A percentile compares a stretch with the other conserved stretches of the same genome.
These are phyloP conservation scores for Oemleria cerasiformis DNA, from an alignment of 306 rosid species.

Conservation along the genomic window DNA sequence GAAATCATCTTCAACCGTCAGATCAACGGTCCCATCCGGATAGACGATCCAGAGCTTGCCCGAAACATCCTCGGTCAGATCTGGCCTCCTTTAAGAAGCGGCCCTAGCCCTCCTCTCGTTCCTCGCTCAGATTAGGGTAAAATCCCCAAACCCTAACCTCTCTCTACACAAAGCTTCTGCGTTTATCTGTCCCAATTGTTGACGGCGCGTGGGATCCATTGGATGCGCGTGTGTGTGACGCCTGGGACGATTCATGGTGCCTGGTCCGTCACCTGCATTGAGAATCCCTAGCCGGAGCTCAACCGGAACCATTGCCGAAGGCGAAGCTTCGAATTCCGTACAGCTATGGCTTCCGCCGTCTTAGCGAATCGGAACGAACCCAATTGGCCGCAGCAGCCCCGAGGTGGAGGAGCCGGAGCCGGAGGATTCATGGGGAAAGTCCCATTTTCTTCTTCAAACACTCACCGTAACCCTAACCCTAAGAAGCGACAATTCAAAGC, in stretches of 20 bases:
- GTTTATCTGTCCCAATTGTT: neutral
- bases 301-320: conserved; percentile 25
- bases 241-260: conserved; percentile 32
- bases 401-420: conserved; percentile 59
- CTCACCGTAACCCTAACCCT: conserved; percentile 59
- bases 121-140: conserved; percentile 78
- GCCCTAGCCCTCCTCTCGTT: conserved; percentile 43
- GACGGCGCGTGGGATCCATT: conserved; percentile 36
- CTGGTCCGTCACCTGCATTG: conserved; percentile 34
- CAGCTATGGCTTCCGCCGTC: conserved; percentile 80
- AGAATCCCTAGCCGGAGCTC: conserved; percentile 41
- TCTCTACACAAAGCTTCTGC: neutral
- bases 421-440: conserved; percentile 87
- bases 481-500: conserved; percentile 40
- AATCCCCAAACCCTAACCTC: conserved; percentile 47
- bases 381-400: conserved; percentile 62
- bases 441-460: conserved; percentile 53
- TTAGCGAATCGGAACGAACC: conserved; percentile 68
- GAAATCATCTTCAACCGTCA: neutral
- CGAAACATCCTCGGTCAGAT: conserved; percentile 69
- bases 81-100: conserved; percentile 80
- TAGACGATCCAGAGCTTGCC: conserved; percentile 32
- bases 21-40: conserved; percentile 18
- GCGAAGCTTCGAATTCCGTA: conserved; percentile 24
- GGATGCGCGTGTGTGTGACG: conserved; percentile 32